Conservation (phyloP, 2,329 filamentous ascomycete genomes). For the Didymella exigua region DNA sequence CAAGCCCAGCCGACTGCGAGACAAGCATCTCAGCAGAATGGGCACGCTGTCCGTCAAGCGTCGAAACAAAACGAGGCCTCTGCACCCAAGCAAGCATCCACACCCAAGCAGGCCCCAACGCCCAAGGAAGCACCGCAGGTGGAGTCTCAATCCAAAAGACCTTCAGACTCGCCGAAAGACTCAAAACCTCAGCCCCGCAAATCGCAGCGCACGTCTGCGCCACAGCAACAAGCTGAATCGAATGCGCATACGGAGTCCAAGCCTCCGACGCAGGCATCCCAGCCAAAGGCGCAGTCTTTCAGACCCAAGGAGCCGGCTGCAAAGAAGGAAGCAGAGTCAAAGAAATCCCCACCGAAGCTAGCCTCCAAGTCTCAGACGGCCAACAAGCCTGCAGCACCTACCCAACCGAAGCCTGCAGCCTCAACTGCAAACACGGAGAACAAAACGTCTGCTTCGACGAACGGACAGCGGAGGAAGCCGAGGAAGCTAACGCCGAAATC, state of each 20-base stretch:
- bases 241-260: not conserved
- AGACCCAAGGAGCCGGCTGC: not conserved
- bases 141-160: conserved; percentile 15
- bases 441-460: conserved; percentile 14
- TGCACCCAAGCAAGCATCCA: conserved; percentile 15
- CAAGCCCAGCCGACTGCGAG: conserved; percentile 7
- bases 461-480: conserved; percentile 28
- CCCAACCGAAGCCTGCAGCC: conserved; percentile 9
- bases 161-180: not conserved
- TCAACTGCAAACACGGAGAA: conserved; percentile 26
- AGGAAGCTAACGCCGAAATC: conserved; percentile 32
- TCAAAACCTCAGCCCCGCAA: conserved; percentile 6
- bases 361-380: conserved; percentile 16
- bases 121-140: conserved; percentile 23
- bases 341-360: conserved; percentile 15
- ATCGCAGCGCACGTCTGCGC: conserved; percentile 11
- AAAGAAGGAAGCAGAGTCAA: conserved; percentile 1
- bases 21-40: conserved; percentile 22
- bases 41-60: conserved; percentile 2
- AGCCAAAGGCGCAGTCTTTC: not conserved
- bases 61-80: conserved; percentile 2
- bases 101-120: conserved; percentile 20
- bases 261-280: not conserved
- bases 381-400: conserved; percentile 15
- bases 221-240: not conserved